These are phyloP conservation scores for Trametes cingulata DNA, from an alignment of 768 basidiomycete species.

Conservation along the genomic window DNA sequence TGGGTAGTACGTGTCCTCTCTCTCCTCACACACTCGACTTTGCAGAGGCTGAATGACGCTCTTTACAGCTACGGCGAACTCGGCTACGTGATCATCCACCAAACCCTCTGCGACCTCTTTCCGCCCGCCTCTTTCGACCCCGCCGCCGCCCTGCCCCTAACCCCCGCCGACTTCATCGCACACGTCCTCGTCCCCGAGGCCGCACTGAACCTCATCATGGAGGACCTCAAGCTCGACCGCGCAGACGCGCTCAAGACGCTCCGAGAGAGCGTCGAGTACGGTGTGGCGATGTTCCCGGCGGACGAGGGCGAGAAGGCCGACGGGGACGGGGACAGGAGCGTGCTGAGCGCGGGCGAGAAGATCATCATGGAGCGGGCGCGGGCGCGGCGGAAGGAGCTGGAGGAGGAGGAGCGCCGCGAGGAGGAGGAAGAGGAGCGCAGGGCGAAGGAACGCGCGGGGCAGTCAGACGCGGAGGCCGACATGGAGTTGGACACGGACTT, in stretches of 20 bases:
- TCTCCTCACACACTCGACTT: background rate
- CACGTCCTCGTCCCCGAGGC: constrained; percentile 90
- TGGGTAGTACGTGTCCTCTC: constrained; percentile 70
- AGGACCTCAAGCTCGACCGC: constrained; percentile 58
- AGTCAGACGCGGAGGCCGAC: background rate
- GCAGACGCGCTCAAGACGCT: constrained; percentile 59
- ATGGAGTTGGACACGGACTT: constrained; percentile 5
- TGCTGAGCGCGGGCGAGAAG: constrained; percentile 41
- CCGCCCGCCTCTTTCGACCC: constrained; percentile 60
- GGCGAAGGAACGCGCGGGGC: background rate
- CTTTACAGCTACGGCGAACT: constrained; percentile 79
- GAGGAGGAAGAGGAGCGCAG: constrained; percentile 13
- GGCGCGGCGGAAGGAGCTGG: constrained; percentile 42
- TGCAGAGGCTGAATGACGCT: background rate
- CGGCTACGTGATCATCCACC: constrained; percentile 79
- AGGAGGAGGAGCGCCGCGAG: constrained; percentile 38
- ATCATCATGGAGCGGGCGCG: constrained; percentile 48
- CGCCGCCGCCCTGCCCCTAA: constrained; percentile 60
- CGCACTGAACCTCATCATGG: constrained; percentile 76
- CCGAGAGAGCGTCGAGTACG: constrained; percentile 78
- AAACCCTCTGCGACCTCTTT: constrained; percentile 74
- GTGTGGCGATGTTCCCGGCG: constrained; percentile 83
- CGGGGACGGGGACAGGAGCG: background rate
- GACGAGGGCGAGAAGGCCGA: constrained; percentile 36
- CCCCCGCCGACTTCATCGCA: constrained; percentile 74